Evolutionary conservation across 768 basidiomycete genomes (phyloP).

Genomic region (Mycena vulgaris): DNA sequence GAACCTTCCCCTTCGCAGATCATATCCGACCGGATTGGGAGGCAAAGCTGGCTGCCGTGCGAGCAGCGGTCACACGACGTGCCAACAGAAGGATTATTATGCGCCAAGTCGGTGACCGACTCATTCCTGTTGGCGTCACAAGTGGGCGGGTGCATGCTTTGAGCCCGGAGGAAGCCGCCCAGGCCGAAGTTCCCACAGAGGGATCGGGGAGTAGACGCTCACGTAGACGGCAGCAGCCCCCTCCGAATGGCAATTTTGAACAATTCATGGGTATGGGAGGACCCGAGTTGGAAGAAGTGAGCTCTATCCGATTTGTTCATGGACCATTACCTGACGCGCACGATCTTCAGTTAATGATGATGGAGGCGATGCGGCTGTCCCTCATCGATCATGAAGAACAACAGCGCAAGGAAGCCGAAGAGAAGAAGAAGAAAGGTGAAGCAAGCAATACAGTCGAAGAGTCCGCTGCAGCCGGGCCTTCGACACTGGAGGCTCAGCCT

Average conservation of each 20-base stretch:
- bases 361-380: constrained; percentile 98
- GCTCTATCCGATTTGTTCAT: constrained; percentile 41
- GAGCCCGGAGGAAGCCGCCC: constrained; percentile 68
- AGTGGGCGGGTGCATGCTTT: constrained; percentile 87
- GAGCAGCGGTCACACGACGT: constrained; percentile 95
- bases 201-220: constrained; percentile 67
- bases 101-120: constrained; percentile 97
- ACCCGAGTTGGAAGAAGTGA: constrained; percentile 94
- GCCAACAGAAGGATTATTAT: constrained; percentile 98
- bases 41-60: constrained; percentile 92
- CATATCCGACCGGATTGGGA: constrained; percentile 99
- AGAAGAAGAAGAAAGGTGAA: constrained; percentile 69
- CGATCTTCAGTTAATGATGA: constrained; percentile 87
- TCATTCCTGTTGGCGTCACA: constrained; percentile 97
- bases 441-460: constrained; percentile 50
- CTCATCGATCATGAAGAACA: constrained; percentile 96
- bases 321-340: constrained; percentile 31
- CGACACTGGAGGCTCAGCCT: constrained; percentile 49
- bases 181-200: constrained; percentile 58
- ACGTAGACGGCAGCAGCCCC: constrained; percentile 68
- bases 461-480: constrained; percentile 50
- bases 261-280: constrained; percentile 84
- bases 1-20: constrained; percentile 65
- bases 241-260: constrained; percentile 70
- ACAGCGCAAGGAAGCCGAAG: constrained; percentile 82